Percentiles rank a stretch among this genome's conserved stretches.
These are phyloP conservation scores for Papiliotrema nemorosa DNA, from an alignment of 1,284 basidiomycete species.

Conservation along the genomic window DNA sequence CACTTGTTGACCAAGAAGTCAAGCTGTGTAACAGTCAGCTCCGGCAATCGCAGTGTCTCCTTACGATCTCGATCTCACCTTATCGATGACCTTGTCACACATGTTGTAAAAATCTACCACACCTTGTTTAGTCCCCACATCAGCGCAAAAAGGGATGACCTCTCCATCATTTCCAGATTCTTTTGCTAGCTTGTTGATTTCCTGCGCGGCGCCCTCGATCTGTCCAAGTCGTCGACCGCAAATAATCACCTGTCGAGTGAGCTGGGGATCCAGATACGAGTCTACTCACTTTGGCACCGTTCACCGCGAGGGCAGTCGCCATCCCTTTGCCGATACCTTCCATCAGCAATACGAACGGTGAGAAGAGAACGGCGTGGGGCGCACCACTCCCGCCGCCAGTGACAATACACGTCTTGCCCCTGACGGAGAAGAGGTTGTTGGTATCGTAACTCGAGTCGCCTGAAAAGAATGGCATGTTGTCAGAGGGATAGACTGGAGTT, in stretches of 20 bases:
- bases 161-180: constrained; percentile 16
- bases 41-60: neutral
- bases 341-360: neutral
- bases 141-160: constrained; percentile 25
- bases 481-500: constrained; percentile 1
- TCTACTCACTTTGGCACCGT: constrained; percentile 45
- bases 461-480: constrained; percentile 5
- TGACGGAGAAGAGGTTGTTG: constrained; percentile 26
- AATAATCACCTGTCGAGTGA: constrained; percentile 21
- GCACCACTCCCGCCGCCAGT: constrained; percentile 37
- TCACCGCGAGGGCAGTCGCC: constrained; percentile 41
- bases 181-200: constrained; percentile 20
- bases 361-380: neutral
- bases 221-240: constrained; percentile 24
- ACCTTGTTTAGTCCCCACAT: constrained; percentile 29
- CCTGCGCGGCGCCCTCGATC: constrained; percentile 20
- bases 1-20: constrained; percentile 32
- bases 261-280: neutral
- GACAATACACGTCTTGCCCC: constrained; percentile 31
- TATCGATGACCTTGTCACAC: constrained; percentile 17
- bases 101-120: constrained; percentile 24
- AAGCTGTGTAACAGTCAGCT: constrained; percentile 15
- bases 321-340: constrained; percentile 47
- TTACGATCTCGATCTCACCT: constrained; percentile 8
- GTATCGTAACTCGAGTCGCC: too few species aligned